Base-by-base conservation (phyloP, 139 green algal genomes). In the Picochlorum sp. region DNA sequence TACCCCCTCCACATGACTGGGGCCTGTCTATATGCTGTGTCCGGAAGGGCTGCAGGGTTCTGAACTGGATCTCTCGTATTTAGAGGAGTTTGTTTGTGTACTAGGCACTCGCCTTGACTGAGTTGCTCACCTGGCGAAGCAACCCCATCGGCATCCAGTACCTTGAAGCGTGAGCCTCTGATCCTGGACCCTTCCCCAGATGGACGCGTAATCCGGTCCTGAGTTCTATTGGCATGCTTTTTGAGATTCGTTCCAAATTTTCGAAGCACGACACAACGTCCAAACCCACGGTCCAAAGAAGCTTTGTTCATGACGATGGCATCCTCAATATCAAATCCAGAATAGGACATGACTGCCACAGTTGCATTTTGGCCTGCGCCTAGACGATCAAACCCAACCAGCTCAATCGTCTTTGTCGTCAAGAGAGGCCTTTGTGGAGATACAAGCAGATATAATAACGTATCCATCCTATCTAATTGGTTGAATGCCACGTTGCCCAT, bases 401-500 rank as follows among this genome's bases (percentile, higher is more conserved):
- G 81, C 74, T 96, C 87, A 21, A 98, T 96, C 30, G 90, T 98
- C 28, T 89, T 84, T 20, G 93, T 98, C 54, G 88, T 97, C n/a
- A 99, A 79, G 72, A 99, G 80, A 41, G 94, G 94, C 13, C 86
- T 79, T 79, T 97, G 88, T 3, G 94, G 92, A 79, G 97, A 98
- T 23, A 79, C 77, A 45, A 99, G 79, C 62, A 97, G 85, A 81
- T 98, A 97, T 60, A 98, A 75, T 62, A 99, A 83, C 21, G 94
- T 97, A 83, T 99, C 94, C 81, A 98, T 92, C 50, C 82, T 76
- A 30, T 80, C 77, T 20, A 88, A 71, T 85, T 98, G 89, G 82
- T 99, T 99, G 83, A 87, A 98, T 16, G 88, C 90, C 18, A 97
- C 87, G 70, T 95, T 96, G 61, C 94, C 94, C 94, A 99, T 99